Base-by-base conservation (phyloP, 2,329 filamentous ascomycete genomes). In the Thielaviopsis punctulata region DNA sequence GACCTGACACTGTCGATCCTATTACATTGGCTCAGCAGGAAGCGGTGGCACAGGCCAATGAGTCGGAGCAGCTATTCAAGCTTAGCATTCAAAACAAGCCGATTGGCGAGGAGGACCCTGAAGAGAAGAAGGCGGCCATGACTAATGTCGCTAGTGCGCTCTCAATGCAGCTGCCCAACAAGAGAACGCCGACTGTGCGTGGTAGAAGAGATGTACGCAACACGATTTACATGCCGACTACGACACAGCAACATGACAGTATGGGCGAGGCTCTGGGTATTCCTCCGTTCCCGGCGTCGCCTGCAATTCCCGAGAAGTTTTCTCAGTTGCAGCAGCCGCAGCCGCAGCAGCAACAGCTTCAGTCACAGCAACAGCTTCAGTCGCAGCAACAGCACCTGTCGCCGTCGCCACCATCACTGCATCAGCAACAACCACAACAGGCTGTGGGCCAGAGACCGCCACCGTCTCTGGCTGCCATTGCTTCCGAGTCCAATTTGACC, bases 131-230 rank as follows among this genome's bases (percentile, higher is more conserved):
- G 60, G 84, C 82, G 19, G 86, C 85, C 2, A 66, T 90, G 48
- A 82, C 84, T 2, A 88, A 76, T 60, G 80, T 92, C 47, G 80
- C 82, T 25, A 86, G 81, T 60, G 84, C 82, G 2, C 68, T 93
- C 36, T 80, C 82, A 53, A 66, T 73, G 60, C 72, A 79, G 23
- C 75, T 80, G 52, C 79, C 87, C 19, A 76, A 77, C 53, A 77
- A 84, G 23, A 84, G 80, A 60, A 69, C 77, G 13, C 83, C 85
- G 45, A 95, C 88, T 13, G 71, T 94, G 15, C 79, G 92, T 58
- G 92, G 92, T 49, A 83, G 92, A 56, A 78, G 92, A 62, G 90
- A 96, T 63, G 86, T 93, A 57, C 79, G 90, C 55, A 94, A 94
- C 65, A 95, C 89, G 1, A 81, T 95, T 52, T 90, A 92, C 62